Base-by-base conservation (phyloP, 192 early-diverging fungal species). In the Umbelopsis sp. region DNA sequence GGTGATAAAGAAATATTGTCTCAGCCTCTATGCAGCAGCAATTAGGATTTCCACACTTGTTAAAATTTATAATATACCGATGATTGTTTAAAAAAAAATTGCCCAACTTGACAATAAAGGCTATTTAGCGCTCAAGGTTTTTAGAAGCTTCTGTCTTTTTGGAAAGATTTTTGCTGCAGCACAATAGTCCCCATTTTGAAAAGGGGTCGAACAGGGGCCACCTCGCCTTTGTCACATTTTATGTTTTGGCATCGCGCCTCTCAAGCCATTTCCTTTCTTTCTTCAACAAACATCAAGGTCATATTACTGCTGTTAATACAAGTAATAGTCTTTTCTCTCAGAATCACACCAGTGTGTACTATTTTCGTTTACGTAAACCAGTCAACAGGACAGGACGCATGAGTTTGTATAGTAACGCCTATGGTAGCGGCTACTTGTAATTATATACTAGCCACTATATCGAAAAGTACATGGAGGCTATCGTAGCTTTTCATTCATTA, bases 221-320 rank as follows among this genome's bases (percentile, higher is more conserved):
- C 20, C 3, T 49, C 16, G 47, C 47, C 47, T 49, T 49, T 49
- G 16, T 16, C 47, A 49, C n/a, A 49, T 17, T 49, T 49, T 49
- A 20, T 17, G 1, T 17, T 49, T 17, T 49, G 34, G 34, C 26
- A n/a, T 56, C 52, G 51, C 69, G 20, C 52, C 69, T 25, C 4
- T n/a, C n/a, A 53, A 70, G 21, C 51, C 69, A 53, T 70, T 6
- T 11, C 4, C 69, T 49, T 51, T 53, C 29, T 70, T 31, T 41
- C 69, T 29, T 70, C 52, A 9, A 26, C 54, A 29, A n/a, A 59
- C 7, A 26, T 25, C 54, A 59, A 21, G 2, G 5, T 31, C 16
- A 31, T 16, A 21, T 59, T 22, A 21, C 32, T 59, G 54, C 22
- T 59, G 45, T 65, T 24, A 9, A 34, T 51, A 26, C n/a, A 47